Percentiles rank a stretch among this genome's conserved stretches.
Evolutionary conservation across 176 grass and related monocot genomes (phyloP).

Genomic region (Cenchrus americanus): DNA sequence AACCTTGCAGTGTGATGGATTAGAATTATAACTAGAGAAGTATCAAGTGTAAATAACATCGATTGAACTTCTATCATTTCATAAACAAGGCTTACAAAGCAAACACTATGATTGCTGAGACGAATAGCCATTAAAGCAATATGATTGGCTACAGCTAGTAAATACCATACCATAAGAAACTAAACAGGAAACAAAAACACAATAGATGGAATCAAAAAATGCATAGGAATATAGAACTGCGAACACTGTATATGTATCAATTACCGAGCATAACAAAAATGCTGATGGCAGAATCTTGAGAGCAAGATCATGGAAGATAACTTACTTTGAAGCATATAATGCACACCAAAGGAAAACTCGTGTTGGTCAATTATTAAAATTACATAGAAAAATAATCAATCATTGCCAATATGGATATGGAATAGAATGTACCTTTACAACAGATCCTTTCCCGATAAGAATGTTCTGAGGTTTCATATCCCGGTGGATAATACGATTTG

Average conservation of each 20-base stretch:
- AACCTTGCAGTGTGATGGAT: conserved; percentile 27
- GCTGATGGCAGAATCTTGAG: neutral
- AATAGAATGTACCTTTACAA: conserved; percentile 77
- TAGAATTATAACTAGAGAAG: conserved; percentile 31
- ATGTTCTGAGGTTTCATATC: conserved; percentile 99
- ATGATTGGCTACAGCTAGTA: conserved; percentile 6
- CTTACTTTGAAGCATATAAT: conserved; percentile 1
- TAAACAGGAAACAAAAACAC: conserved; percentile 5
- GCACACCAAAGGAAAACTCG: neutral
- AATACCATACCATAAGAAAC: conserved; percentile 20
- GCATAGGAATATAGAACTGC: conserved; percentile 6
- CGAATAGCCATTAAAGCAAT: conserved; percentile 1
- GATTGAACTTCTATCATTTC: neutral
- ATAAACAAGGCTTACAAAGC: neutral
- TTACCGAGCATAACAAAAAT: neutral
- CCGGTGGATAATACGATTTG: conserved; percentile 90
- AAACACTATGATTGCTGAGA: neutral
- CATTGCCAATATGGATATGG: neutral
- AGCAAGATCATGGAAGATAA: neutral
- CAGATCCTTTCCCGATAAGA: conserved; percentile 88
- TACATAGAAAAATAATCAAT: neutral
- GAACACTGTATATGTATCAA: neutral
- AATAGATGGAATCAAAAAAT: neutral
- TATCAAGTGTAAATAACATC: neutral
- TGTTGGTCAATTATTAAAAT: neutral